Base-by-base conservation (phyloP, 73 alveolate species). In the Uronychia setigera region DNA sequence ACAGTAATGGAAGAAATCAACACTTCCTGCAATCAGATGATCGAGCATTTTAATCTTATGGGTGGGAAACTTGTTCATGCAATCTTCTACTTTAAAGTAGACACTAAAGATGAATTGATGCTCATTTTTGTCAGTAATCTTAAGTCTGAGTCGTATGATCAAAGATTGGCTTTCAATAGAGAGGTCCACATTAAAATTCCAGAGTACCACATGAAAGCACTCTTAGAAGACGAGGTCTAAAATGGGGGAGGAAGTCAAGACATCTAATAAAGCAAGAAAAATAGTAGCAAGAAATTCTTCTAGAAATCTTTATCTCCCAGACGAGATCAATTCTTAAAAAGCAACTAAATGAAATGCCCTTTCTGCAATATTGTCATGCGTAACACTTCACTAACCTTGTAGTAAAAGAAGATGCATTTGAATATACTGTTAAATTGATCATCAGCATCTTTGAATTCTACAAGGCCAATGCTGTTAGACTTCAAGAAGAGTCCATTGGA, bases 41-140 rank as follows among this genome's bases (percentile, higher is more conserved):
- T 33, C 31, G 79, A 82, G 32, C 59, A 74, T 13, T 26, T 82
- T 0, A 30, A 31, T 26, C 29, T n/a, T 25, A 59, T 58, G 31
- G 77, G 32, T n/a, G 57, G 34, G 31, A 27, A 33, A 1, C 79
- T 82, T 1, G 58, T 58, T n/a, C 59, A 31, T 33, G 89, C 89
- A 27, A 82, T 74, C 74, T 82, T 82, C 60, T 82, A 82, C 31
- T 82, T 82, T 77, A 82, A 82, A 82, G 32, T 82, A 26, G 89
- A 82, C 31, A 59, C 33, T n/a, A 33, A 26, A 29, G 77, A 82
- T 27, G 89, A 82, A 77, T 78, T 82, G 28, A 60, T 33, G 46
- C 78, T 82, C 14, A 29, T 82, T 19, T 82, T 32, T 29, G 89
- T 78, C 0, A 30, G 35, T 28, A 60, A 82, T 33, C 34, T 82